Percentiles rank a stretch among this genome's conserved stretches.
Evolutionary conservation across 2,329 filamentous ascomycete species (phyloP).

Genomic region (Neonectria coccinea): DNA sequence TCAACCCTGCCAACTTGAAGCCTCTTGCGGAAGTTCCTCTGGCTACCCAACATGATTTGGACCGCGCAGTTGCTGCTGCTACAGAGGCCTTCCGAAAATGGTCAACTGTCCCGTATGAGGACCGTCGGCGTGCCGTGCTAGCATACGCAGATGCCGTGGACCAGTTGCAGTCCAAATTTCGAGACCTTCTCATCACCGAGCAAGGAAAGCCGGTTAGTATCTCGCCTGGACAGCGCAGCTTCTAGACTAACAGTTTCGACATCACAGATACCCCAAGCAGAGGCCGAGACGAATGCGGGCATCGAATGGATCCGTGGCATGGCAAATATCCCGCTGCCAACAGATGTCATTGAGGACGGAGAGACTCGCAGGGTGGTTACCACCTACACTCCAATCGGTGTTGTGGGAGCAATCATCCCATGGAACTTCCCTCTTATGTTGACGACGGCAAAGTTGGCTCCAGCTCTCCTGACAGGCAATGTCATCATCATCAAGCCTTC

Average conservation of each 20-base stretch:
- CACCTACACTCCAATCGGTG: conserved; percentile 55
- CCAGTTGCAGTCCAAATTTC: background rate
- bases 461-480: conserved; percentile 68
- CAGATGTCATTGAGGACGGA: conserved; percentile 55
- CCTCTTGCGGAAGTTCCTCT: background rate
- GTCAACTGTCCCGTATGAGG: background rate
- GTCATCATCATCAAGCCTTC: conserved; percentile 68
- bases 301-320: conserved; percentile 1
- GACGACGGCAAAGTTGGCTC: conserved; percentile 64
- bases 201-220: conserved; percentile 4
- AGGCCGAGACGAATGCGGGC: background rate
- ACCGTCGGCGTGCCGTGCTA: background rate
- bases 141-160: background rate
- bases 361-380: conserved; percentile 45
- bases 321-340: conserved; percentile 32
- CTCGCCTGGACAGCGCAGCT: too few species aligned
- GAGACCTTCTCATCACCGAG: background rate
- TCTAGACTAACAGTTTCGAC: background rate
- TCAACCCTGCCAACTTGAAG: background rate
- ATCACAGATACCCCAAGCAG: background rate
- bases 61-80: background rate
- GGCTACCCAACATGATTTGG: background rate
- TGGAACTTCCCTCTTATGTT: conserved; percentile 69
- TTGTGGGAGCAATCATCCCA: conserved; percentile 61
- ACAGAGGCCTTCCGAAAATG: background rate